Percentiles rank a stretch among this genome's conserved stretches.
phyloP scores from a whole-genome alignment of 164 flowering plant species.

The Buxus sempervirens region DNA sequence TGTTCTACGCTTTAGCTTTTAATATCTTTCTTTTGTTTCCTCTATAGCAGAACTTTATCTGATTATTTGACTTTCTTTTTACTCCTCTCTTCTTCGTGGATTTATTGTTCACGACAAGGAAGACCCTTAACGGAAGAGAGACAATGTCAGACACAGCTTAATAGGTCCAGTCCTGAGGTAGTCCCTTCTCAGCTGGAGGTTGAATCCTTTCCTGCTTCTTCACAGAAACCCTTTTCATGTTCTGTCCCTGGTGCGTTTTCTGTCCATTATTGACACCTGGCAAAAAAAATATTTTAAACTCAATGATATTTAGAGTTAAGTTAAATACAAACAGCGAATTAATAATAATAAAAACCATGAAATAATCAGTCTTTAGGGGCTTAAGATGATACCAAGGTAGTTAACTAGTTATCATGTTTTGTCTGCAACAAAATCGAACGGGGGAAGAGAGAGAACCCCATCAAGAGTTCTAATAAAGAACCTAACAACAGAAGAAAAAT shows the following conservation, averaged over 20 bases:
- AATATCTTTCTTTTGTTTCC: neutral
- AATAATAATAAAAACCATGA: too few species aligned
- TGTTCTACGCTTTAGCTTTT: neutral
- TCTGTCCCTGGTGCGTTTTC: slow-evolving; percentile 1
- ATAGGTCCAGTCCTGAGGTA: slow-evolving; percentile 47
- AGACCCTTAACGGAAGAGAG: neutral
- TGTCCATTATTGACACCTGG: slow-evolving; percentile 16
- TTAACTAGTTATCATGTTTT: too few species aligned
- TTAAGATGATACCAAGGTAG: too few species aligned
- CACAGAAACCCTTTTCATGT: slow-evolving; percentile 12
- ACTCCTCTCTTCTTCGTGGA: neutral
- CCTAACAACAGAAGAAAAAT: neutral
- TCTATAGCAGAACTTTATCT: neutral
- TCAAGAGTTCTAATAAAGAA: neutral
- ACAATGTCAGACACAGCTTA: slow-evolving; percentile 9
- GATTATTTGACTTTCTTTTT: neutral
- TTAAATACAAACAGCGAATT: too few species aligned
- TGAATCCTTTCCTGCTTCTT: slow-evolving; percentile 21
- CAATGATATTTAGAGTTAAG: neutral
- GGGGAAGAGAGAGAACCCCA: neutral
- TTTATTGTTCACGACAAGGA: neutral
- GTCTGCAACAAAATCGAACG: too few species aligned
- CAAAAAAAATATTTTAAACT: neutral
- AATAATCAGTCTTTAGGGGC: too few species aligned
- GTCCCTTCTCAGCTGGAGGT: slow-evolving; percentile 27